These are phyloP conservation scores for Pseudogymnoascus sp. DNA, from an alignment of 2,329 filamentous ascomycete genomes.

Conservation along the genomic window DNA sequence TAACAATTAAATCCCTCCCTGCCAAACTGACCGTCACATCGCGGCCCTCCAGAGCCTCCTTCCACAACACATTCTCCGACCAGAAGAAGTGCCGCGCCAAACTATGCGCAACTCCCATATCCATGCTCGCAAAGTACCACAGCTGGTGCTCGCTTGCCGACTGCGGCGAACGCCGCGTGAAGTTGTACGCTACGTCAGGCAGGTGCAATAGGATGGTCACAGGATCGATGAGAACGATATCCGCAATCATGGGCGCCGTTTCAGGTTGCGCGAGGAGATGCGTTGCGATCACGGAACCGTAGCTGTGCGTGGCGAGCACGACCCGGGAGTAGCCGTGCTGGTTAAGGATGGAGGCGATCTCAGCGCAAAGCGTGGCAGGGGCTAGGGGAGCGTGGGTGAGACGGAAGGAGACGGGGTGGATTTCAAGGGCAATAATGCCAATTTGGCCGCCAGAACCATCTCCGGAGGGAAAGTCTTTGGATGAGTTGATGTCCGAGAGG, in stretches of 20 bases:
- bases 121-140: constrained; percentile 53
- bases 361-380: constrained; percentile 41
- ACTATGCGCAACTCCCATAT: constrained; percentile 52
- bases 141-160: constrained; percentile 51
- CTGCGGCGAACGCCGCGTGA: constrained; percentile 38
- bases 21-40: constrained; percentile 43
- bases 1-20: constrained; percentile 47
- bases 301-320: constrained; percentile 45
- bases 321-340: constrained; percentile 45
- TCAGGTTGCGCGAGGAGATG: constrained; percentile 41
- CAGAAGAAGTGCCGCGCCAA: constrained; percentile 54
- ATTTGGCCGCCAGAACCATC: constrained; percentile 39
- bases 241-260: constrained; percentile 38
- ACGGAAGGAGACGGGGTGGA: constrained; percentile 52
- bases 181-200: constrained; percentile 58
- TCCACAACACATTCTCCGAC: constrained; percentile 54
- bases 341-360: constrained; percentile 46
- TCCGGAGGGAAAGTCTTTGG: constrained; percentile 15
- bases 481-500: constrained; percentile 42
- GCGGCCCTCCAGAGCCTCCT: constrained; percentile 37
- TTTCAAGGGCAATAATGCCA: constrained; percentile 51
- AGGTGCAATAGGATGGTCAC: constrained; percentile 54
- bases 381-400: constrained; percentile 44
- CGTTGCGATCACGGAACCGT: constrained; percentile 49
- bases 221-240: constrained; percentile 51